Base-by-base conservation (phyloP, 768 basidiomycete species). In the Pleurotus ostreatus region DNA sequence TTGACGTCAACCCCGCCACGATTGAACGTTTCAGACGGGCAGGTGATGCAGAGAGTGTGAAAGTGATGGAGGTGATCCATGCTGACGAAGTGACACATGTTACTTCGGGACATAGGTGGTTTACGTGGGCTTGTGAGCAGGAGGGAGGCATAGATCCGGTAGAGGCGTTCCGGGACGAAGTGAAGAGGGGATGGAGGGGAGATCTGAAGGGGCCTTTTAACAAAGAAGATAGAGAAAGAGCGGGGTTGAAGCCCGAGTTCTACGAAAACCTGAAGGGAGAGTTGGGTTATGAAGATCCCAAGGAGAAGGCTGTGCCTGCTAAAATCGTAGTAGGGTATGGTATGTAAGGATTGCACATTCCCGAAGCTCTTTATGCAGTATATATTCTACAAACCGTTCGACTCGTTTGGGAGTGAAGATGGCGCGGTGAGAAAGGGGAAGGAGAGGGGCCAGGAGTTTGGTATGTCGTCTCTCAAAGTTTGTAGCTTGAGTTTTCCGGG, bases 171-270 rank as follows among this genome's bases (percentile, higher is more conserved):
- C 72, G 90, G 43, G 78, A 80, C 34, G 86, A 91, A 62, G 90
- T 94, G 22, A 74, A 72, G 56, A 72, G 65, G 43, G 85, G 87
- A 7, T 92, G 89, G 80, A 72, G 78, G 38, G 90, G 92, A 0
- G 83, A 84, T 48, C 74, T 89, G 22, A 86, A 85, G 63, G 90
- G 90, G 0, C 90, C 90, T n/a, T 94, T 92, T 68, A 92, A 92
- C 70, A 79, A 78, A 1, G 80, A 79, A 40, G 90, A 86, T 60
- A 71, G 91, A 49, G 81, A 83, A 65, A 84, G 78, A 67, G 91
- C 90, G 1, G 89, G 92, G 8, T 66, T 94, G 74, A 84, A 78
- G 4, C 72, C 66, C 37, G 85, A 81, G 23, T 94, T 86, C 65
- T 94, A 92, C 65, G 82, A 87, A 66, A 77, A 82, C 58, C 67